These are phyloP conservation scores for Gossypium schwendimanii DNA, from an alignment of 441 rosid species.

Conservation along the genomic window DNA sequence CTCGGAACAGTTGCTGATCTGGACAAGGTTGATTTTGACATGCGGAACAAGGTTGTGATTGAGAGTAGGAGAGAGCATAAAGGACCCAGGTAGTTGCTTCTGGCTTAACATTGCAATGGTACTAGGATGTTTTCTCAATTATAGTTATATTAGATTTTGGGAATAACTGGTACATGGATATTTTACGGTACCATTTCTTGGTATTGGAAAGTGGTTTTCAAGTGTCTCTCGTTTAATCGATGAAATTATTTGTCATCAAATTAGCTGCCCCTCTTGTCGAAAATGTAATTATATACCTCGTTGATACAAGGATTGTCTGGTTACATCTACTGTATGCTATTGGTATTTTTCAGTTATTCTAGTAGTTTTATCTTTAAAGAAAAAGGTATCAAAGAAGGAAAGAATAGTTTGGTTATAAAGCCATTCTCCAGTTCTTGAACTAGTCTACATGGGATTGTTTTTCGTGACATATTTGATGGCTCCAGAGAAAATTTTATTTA, in stretches of 20 bases:
- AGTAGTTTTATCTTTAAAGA: no score
- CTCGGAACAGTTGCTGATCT: constrained; percentile 78
- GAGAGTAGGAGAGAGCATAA: constrained; percentile 61
- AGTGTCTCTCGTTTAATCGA: constrained; percentile 10
- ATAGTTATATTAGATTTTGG: background rate
- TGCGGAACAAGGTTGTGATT: constrained; percentile 63
- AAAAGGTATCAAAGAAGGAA: no score
- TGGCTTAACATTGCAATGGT: constrained; percentile 26
- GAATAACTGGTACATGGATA: background rate
- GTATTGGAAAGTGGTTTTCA: constrained; percentile 14
- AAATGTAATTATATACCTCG: no score
- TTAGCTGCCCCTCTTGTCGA: background rate
- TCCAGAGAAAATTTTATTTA: no score
- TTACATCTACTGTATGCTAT: no score
- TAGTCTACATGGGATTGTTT: no score
- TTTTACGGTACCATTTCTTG: constrained; percentile 6
- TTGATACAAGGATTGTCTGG: no score
- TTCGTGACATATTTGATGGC: no score
- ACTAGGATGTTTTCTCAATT: constrained; percentile 6
- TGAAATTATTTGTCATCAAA: background rate
- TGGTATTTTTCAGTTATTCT: no score
- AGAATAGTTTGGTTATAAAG: no score
- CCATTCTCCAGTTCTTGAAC: no score
- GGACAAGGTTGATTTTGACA: constrained; percentile 70
- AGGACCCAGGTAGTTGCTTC: constrained; percentile 37